Base-by-base conservation (phyloP, 179 eudicot species). In the Silene coronaria region DNA sequence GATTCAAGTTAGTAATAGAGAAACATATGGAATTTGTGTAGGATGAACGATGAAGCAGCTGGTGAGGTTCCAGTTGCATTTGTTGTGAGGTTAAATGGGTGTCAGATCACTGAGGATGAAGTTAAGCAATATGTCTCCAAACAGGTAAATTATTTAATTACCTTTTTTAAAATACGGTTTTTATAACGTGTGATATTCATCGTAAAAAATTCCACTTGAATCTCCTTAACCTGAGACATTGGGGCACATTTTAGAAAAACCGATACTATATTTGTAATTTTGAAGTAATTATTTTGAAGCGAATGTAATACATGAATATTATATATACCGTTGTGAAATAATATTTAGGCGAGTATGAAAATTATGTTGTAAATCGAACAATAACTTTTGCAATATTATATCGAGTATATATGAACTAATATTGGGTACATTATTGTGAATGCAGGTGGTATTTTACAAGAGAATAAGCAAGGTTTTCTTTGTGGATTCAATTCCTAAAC, bases 21-120 rank as follows among this genome's bases (percentile, higher is more conserved):
- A 10, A 2, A 65, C 3, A 46, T 61, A 24, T 5, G n/a, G 0
- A 1, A 53, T 5, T 71, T 55, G 27, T 79, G 46, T 80, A 88
- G 90, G 45, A 82, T 85, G 90, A 83, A 88, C 80, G 89, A 87
- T 81, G 92, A 88, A 67, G 85, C 84, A 16, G 92, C 90, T 8
- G 92, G 92, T 46, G 92, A 88, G 46, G 83, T 88, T n/a, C 92
- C 92, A 0, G 89, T 87, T 26, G 92, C 92, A 61, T 88, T 87
- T 75, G 86, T 88, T 4, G 86, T 82, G 4, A 82, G 80, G 38
- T 79, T 88, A 21, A 87, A 87, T 80, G 92, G 90, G 9, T 77
- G 85, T 10, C 76, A 82, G 42, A 84, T 88, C 34, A 84, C 61
- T 6, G 91, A 88, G 66, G 91, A 85, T 27, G 91, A 84, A 3